phyloP scores from a whole-genome alignment of 495 filamentous ascomycete genomes.

The Lasiosphaeria ovina region DNA sequence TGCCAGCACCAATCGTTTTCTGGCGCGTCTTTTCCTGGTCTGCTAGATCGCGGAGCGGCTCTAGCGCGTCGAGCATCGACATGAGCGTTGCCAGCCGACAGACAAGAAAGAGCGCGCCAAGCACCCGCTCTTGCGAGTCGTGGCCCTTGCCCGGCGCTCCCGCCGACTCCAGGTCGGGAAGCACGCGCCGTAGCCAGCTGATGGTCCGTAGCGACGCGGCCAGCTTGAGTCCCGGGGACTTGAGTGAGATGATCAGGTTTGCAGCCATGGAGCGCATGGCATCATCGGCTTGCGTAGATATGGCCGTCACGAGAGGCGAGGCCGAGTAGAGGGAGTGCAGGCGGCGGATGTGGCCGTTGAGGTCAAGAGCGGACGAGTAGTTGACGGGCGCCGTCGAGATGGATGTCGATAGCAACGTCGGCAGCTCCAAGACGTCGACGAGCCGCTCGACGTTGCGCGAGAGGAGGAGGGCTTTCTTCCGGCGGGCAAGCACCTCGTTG shows the following conservation, averaged over 20 bases:
- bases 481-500: slow-evolving; percentile 63
- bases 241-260: slow-evolving; percentile 75
- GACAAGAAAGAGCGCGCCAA: slow-evolving; percentile 84
- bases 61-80: slow-evolving; percentile 76
- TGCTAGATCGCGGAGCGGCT: slow-evolving; percentile 82
- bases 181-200: slow-evolving; percentile 83
- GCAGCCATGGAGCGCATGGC: slow-evolving; percentile 88
- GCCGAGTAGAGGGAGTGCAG: slow-evolving; percentile 78
- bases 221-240: slow-evolving; percentile 76
- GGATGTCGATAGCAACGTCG: slow-evolving; percentile 72
- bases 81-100: slow-evolving; percentile 79
- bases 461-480: slow-evolving; percentile 82
- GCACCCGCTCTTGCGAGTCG: slow-evolving; percentile 54
- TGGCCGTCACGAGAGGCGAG: slow-evolving; percentile 68
- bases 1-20: slow-evolving; percentile 30
- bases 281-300: slow-evolving; percentile 75
- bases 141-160: slow-evolving; percentile 43
- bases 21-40: slow-evolving; percentile 72
- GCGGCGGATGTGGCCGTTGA: slow-evolving; percentile 90
- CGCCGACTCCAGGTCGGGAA: slow-evolving; percentile 66
- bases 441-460: slow-evolving; percentile 84
- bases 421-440: slow-evolving; percentile 88
- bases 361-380: slow-evolving; percentile 86
- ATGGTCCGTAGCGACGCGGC: slow-evolving; percentile 89
- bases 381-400: slow-evolving; percentile 53